Conservation (phyloP, 805 yeast species). For the Metschnikowia santaceciliae region DNA sequence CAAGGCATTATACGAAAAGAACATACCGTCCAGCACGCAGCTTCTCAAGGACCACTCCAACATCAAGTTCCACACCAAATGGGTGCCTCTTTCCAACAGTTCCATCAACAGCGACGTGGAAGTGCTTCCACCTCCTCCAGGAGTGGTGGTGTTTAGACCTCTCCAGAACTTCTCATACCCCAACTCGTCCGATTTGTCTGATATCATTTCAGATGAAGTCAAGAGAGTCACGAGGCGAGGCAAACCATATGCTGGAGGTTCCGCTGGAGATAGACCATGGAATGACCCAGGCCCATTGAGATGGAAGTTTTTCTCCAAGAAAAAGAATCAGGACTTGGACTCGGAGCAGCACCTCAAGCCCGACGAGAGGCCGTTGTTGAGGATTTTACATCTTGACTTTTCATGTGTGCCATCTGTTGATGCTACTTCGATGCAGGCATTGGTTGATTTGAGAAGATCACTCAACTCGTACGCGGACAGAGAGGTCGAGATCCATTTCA, state of each 20-base stretch:
- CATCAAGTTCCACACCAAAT: constrained; percentile 50
- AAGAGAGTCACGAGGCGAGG: constrained; percentile 61
- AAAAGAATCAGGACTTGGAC: constrained; percentile 6
- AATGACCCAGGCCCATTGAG: constrained; percentile 74
- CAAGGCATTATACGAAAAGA: constrained; percentile 13
- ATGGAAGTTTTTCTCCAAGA: constrained; percentile 25
- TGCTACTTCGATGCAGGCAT: constrained; percentile 72
- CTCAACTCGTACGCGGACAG: constrained; percentile 70
- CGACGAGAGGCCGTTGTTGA: constrained; percentile 60
- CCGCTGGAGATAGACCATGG: constrained; percentile 77
- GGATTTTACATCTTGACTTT: constrained; percentile 77
- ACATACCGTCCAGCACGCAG: constrained; percentile 19
- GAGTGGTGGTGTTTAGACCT: constrained; percentile 81
- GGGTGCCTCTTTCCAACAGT: constrained; percentile 60
- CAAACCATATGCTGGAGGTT: constrained; percentile 31
- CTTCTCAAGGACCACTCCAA: constrained; percentile 28
- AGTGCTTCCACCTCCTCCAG: constrained; percentile 81
- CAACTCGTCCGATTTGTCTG: constrained; percentile 71
- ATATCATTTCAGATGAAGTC: constrained; percentile 63
- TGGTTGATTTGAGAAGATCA: constrained; percentile 72
- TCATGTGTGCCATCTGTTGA: constrained; percentile 73
- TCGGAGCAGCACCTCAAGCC: constrained; percentile 20
- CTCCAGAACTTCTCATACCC: constrained; percentile 79
- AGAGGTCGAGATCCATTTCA: constrained; percentile 85
- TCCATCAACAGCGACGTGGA: constrained; percentile 53